Evolutionary conservation across 176 grass and related monocot species (phyloP).

Genomic region (Sorghum bicolor): DNA sequence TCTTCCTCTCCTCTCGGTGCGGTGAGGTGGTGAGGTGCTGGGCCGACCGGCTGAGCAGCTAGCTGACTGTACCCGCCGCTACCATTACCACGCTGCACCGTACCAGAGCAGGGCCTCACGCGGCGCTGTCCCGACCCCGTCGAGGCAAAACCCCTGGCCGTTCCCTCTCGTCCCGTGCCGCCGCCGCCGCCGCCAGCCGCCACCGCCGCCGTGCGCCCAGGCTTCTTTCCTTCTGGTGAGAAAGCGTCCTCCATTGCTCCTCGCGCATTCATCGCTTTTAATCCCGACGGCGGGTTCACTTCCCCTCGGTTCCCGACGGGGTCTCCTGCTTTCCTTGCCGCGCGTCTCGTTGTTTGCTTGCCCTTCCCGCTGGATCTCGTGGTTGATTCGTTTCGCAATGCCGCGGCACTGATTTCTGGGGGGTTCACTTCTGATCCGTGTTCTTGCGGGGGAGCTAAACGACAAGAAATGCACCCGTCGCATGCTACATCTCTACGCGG

Average conservation of each 20-base stretch:
- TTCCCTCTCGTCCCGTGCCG: constrained; percentile 1
- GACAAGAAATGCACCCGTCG: not conserved
- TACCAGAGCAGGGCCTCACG: constrained; percentile 19
- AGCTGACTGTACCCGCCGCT: constrained; percentile 29
- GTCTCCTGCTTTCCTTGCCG: not conserved
- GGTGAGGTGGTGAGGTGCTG: not conserved
- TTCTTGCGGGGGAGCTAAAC: not conserved
- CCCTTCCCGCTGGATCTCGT: constrained; percentile 24
- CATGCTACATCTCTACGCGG: not conserved
- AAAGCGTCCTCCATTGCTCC: not conserved
- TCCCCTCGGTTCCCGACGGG: not conserved
- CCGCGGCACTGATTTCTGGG: not conserved
- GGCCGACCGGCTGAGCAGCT: not conserved
- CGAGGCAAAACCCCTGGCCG: not conserved
- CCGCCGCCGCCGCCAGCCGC: constrained; percentile 24
- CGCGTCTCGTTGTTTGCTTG: not conserved
- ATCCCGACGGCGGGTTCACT: not conserved
- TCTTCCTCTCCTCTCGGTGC: not conserved
- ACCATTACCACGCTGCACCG: constrained; percentile 1
- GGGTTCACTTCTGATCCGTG: not conserved
- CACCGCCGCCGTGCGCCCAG: not conserved
- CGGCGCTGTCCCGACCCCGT: not conserved
- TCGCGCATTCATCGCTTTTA: not conserved
- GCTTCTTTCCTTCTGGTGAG: constrained; percentile 1
- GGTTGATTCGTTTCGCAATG: constrained; percentile 19